phyloP scores from a whole-genome alignment of 2,329 filamentous ascomycete species.

The Rhynchosporium agropyri region DNA sequence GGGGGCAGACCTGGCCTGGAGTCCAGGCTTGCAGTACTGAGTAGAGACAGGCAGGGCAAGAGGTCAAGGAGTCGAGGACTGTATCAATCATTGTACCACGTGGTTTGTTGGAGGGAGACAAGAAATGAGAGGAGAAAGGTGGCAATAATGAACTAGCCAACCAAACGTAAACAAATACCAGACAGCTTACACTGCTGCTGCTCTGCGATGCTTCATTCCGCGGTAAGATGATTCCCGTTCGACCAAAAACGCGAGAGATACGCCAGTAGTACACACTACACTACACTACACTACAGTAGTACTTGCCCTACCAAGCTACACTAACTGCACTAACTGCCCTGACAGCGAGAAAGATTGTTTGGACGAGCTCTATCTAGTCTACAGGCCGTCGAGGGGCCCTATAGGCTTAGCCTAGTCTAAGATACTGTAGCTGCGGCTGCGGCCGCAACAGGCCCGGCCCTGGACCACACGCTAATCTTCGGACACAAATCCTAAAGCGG shows the following conservation, averaged over 20 bases:
- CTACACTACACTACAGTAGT: too few relatives aligned
- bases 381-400: too few relatives aligned
- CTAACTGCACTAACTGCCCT: background rate
- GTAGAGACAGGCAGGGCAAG: background rate
- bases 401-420: too few relatives aligned
- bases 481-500: constrained; percentile 7
- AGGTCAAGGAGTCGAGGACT: background rate
- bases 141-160: background rate
- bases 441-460: background rate
- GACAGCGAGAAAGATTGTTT: background rate
- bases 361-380: too few relatives aligned
- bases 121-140: background rate
- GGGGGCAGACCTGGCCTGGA: background rate
- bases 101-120: background rate
- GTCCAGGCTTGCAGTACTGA: background rate
- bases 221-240: background rate
- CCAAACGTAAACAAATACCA: background rate
- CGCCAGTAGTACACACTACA: too few relatives aligned
- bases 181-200: too few relatives aligned
- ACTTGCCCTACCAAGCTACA: background rate
- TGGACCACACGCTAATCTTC: constrained; percentile 4
- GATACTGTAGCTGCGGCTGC: background rate
- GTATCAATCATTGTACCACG: background rate
- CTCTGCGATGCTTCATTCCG: too few relatives aligned
- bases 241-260: background rate